A percentile compares a stretch with the other conserved stretches of the same genome.
phyloP scores from a whole-genome alignment of 352 stramenopile species.

The Phytopythium delawarense region DNA sequence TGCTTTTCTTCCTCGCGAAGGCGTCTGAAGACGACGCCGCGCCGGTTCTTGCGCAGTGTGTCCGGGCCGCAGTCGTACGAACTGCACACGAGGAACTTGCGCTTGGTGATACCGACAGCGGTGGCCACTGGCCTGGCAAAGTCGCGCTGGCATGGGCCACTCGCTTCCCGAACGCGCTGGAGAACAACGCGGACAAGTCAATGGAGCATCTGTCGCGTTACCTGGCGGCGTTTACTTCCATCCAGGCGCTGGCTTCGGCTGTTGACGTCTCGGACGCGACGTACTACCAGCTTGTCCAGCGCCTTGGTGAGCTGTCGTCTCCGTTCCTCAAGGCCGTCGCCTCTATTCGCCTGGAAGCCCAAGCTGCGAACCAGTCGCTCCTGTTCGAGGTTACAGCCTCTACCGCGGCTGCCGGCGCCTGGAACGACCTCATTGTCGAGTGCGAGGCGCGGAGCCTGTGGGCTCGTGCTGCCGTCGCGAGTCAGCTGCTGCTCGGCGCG shows the following conservation, averaged over 20 bases:
- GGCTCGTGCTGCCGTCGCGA: constrained; percentile 40
- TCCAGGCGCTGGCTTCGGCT: background rate
- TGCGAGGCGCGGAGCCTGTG: constrained; percentile 28
- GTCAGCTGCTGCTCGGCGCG: constrained; percentile 16
- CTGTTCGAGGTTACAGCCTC: constrained; percentile 4
- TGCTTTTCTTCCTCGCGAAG: constrained; percentile 1
- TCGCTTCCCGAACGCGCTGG: background rate
- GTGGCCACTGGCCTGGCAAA: constrained; percentile 15
- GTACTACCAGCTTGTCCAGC: constrained; percentile 20
- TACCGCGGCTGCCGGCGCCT: constrained; percentile 9
- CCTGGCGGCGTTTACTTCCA: constrained; percentile 12
- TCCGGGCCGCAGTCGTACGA: background rate
- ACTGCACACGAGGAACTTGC: background rate
- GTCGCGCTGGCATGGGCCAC: constrained; percentile 22
- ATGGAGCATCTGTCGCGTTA: constrained; percentile 10
- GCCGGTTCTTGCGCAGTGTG: background rate
- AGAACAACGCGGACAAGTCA: background rate
- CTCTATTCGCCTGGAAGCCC: constrained; percentile 13
- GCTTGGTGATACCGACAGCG: background rate
- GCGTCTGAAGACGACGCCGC: background rate
- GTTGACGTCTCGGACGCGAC: constrained; percentile 2
- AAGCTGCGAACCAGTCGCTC: constrained; percentile 11
- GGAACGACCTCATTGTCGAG: constrained; percentile 14
- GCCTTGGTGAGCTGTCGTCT: constrained; percentile 29
- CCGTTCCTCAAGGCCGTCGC: constrained; percentile 29